Percentiles rank a stretch among this genome's conserved stretches.
Conservation (phyloP, 2,329 filamentous ascomycete species). For the Trichoderma pleuroti region DNA sequence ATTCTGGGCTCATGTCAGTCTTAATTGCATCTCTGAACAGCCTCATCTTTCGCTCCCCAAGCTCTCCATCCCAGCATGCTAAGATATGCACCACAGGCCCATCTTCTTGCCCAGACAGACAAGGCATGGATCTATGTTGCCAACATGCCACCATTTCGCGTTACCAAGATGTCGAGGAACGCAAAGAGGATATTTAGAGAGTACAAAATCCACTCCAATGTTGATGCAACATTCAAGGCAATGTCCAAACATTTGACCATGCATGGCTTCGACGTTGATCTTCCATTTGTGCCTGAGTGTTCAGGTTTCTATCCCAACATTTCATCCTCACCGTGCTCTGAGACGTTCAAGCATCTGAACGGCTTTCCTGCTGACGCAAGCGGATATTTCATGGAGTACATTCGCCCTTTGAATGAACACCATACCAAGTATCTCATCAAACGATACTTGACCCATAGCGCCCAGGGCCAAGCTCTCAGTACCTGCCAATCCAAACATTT, state of each 20-base stretch:
- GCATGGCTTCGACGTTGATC: conserved; percentile 15
- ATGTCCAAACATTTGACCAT: background rate
- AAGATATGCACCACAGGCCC: conserved; percentile 5
- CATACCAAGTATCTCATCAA: conserved; percentile 20
- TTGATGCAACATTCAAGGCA: conserved; percentile 14
- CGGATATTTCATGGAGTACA: conserved; percentile 22
- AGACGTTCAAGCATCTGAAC: conserved; percentile 7
- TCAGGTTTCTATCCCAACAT: conserved; percentile 14
- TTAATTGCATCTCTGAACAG: background rate
- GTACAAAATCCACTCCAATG: conserved; percentile 8
- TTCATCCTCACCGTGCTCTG: conserved; percentile 10
- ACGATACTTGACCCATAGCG: conserved; percentile 16
- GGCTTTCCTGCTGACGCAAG: conserved; percentile 15
- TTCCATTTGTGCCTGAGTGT: conserved; percentile 16
- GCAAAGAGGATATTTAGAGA: conserved; percentile 12
- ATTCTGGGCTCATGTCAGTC: conserved; percentile 18
- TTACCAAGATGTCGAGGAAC: conserved; percentile 14
- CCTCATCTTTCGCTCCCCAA: background rate
- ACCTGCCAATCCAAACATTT: conserved; percentile 11
- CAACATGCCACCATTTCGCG: conserved; percentile 16
- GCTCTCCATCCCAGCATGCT: background rate
- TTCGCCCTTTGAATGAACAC: conserved; percentile 19
- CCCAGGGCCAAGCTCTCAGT: conserved; percentile 17
- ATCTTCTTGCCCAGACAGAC: conserved; percentile 17
- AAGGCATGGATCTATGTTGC: conserved; percentile 18